These are phyloP conservation scores for Linum tenue DNA, from an alignment of 345 rosid species.

Conservation along the genomic window DNA sequence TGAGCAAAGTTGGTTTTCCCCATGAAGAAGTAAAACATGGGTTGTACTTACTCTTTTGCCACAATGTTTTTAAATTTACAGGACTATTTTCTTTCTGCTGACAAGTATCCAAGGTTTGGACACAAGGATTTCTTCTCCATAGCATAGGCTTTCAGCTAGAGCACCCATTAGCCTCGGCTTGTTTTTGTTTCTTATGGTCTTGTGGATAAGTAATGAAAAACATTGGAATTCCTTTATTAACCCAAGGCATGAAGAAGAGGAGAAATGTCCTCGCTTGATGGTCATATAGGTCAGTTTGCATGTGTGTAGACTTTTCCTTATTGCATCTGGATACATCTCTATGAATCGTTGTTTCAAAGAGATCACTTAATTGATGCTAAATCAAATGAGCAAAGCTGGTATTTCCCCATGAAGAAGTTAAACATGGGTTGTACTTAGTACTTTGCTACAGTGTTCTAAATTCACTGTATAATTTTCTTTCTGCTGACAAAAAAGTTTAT, in stretches of 20 bases:
- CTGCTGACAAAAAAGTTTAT: background rate
- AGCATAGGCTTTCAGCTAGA: too few species aligned
- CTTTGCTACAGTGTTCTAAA: slow-evolving; percentile 43
- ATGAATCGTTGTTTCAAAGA: slow-evolving; percentile 50
- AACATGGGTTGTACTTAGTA: slow-evolving; percentile 32
- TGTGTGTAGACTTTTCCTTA: background rate
- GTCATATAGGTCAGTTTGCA: background rate
- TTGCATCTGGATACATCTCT: slow-evolving; percentile 82
- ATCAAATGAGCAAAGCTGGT: slow-evolving; percentile 48
- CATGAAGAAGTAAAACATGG: slow-evolving; percentile 47
- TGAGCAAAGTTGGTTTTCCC: slow-evolving; percentile 48
- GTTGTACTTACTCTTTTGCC: slow-evolving; percentile 40
- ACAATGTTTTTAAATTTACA: slow-evolving; percentile 24
- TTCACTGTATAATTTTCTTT: background rate
- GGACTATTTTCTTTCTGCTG: background rate
- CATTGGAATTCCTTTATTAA: background rate
- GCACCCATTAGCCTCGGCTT: too few species aligned
- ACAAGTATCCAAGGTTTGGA: too few species aligned
- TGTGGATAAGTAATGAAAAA: too few species aligned
- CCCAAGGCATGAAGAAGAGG: background rate
- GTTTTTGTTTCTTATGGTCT: too few species aligned
- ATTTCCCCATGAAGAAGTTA: slow-evolving; percentile 49
- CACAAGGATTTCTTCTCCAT: too few species aligned
- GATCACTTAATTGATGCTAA: slow-evolving; percentile 83
- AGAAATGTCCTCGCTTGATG: background rate